These are phyloP conservation scores for Aspergillus diversus DNA, from an alignment of 495 filamentous ascomycete genomes.

Conservation along the genomic window DNA sequence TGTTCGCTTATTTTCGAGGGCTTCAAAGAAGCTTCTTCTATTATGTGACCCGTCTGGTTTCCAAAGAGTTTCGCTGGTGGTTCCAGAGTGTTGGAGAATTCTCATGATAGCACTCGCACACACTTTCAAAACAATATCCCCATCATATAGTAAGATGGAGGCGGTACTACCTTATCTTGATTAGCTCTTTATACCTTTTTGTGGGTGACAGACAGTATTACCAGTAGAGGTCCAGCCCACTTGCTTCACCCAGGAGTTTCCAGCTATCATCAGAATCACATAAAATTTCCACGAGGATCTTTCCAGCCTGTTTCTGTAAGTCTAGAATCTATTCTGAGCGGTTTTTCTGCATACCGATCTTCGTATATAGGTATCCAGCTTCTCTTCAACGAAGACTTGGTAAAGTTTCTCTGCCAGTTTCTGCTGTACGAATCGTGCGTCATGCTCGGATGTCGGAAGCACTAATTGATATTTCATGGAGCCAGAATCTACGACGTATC, in stretches of 20 bases:
- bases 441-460: neutral
- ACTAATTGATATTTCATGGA: neutral
- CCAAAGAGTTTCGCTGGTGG: slow-evolving; percentile 3
- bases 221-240: slow-evolving; percentile 1
- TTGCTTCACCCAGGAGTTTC: neutral
- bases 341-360: slow-evolving; percentile 19
- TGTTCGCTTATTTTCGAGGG: slow-evolving; percentile 1
- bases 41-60: slow-evolving; percentile 8
- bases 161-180: slow-evolving; percentile 2
- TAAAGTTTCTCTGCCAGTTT: slow-evolving; percentile 7
- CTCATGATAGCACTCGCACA: neutral
- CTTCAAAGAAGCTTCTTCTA: slow-evolving; percentile 10
- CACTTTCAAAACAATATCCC: slow-evolving; percentile 7
- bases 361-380: slow-evolving; percentile 5
- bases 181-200: neutral
- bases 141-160: neutral
- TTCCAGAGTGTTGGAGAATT: neutral
- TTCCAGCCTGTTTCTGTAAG: slow-evolving; percentile 25
- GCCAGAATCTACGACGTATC: neutral
- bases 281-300: slow-evolving; percentile 21
- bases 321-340: neutral
- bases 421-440: neutral
- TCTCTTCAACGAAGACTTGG: slow-evolving; percentile 13
- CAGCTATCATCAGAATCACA: slow-evolving; percentile 7
- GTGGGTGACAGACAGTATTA: slow-evolving; percentile 9